phyloP scores from a whole-genome alignment of 306 rosid genomes.

The Dryas drummondii region DNA sequence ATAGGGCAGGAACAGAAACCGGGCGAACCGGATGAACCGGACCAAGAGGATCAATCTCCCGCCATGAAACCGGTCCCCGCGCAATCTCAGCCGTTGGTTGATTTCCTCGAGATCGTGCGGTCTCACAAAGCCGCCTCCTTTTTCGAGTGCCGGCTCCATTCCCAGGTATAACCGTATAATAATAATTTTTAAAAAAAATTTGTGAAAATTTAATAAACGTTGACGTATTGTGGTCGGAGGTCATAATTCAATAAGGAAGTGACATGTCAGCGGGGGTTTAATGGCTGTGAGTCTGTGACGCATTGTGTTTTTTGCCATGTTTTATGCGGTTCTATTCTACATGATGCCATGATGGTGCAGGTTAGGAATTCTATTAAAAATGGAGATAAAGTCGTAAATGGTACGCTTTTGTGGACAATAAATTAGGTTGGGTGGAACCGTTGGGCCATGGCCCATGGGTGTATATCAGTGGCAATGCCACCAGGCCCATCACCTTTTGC shows the following conservation, averaged over 20 bases:
- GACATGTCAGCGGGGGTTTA: neutral
- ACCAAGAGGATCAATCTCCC: conserved; percentile 29
- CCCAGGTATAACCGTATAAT: conserved; percentile 17
- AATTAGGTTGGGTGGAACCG: neutral
- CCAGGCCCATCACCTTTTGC: too few relatives aligned
- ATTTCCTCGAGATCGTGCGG: conserved; percentile 23
- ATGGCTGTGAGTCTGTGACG: neutral
- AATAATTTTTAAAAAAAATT: neutral
- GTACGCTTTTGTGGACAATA: neutral
- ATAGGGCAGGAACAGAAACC: neutral
- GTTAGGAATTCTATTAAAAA: neutral
- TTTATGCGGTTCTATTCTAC: neutral
- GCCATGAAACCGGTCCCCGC: conserved; percentile 14
- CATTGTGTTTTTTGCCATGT: neutral
- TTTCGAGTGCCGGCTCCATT: conserved; percentile 31
- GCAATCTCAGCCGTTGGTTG: conserved; percentile 32
- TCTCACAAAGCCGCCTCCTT: conserved; percentile 18
- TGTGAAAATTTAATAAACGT: neutral
- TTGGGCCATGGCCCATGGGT: too few relatives aligned
- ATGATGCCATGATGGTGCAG: neutral
- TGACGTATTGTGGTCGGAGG: neutral
- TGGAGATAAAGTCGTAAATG: neutral
- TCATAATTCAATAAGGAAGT: neutral
- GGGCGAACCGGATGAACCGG: conserved; percentile 17
- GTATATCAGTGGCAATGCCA: too few relatives aligned